Evolutionary conservation across 2,329 filamentous ascomycete genomes (phyloP), one percentile per base, ranked within the genome.

Genomic region (Arthrobotrys conoides): DNA sequence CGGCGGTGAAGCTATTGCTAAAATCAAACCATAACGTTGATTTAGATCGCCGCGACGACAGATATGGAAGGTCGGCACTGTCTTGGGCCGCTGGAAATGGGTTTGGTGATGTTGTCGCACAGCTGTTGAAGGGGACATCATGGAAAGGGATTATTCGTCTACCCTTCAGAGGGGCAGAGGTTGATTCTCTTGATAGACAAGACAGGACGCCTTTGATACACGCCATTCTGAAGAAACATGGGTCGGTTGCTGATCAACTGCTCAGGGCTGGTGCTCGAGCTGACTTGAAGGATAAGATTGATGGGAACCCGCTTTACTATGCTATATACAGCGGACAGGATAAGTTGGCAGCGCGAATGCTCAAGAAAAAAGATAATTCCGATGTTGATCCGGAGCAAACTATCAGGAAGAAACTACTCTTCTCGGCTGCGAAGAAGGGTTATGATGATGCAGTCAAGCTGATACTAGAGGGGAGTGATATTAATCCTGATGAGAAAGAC

Each of bases 71-170:
- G 20, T 30, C 78, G 30, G 68, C 78, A 41, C 64, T 80, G 3
- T 51, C 57, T 30, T 72, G 46, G 44, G 80, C 80, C 33, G 79
- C 66, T 12, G 24, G 12, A 24, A 64, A 44, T 12, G 57, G 57
- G 12, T 63, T 27, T n/a, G 57, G 46, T 46, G 14, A 1, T n/a
- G 18, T 44, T 46, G 57, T 63, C 16, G 27, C 18, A 4, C 5
- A 3, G 12, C 27, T 63, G 36, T 46, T 63, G 18, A 46, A 27
- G n/a, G 57, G 57, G 3, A 9, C 9, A 9, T 36, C 9, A n/a
- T 63, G 57, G 57, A 63, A 46, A 18, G 57, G 57, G n/a, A 6
- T 51, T 44, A 14, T 61, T 41, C 9, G 3, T 24, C 22, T 61
- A 41, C 55, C 55, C 3, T 41, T 63, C 5, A 59, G 27, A 20